These are phyloP conservation scores for Physocladia obscura DNA, from an alignment of 192 early-diverging fungal species.

Conservation along the genomic window DNA sequence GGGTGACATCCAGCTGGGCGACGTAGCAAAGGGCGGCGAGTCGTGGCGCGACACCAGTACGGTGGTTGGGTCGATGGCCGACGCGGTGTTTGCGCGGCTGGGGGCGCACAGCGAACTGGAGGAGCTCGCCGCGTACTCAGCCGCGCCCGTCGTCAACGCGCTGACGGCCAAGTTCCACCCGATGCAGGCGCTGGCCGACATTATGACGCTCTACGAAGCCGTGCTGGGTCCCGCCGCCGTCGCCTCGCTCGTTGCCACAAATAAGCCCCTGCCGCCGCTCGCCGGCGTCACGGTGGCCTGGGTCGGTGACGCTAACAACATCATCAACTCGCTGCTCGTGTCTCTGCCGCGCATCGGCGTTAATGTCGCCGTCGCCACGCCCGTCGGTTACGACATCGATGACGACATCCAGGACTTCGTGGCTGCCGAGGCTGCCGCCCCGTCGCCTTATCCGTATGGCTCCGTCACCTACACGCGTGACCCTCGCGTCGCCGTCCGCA, in stretches of 20 bases:
- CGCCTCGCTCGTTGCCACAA: constrained; percentile 19
- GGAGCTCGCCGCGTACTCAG: constrained; percentile 81
- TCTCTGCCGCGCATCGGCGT: constrained; percentile 88
- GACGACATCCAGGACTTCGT: constrained; percentile 71
- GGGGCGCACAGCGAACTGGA: constrained; percentile 86
- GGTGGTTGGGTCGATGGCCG: constrained; percentile 95
- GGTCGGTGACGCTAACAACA: constrained; percentile 99
- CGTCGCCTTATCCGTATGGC: constrained; percentile 29
- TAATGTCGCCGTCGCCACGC: constrained; percentile 79
- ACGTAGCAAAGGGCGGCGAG: constrained; percentile 70
- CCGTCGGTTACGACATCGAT: constrained; percentile 76
- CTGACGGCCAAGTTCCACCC: constrained; percentile 94
- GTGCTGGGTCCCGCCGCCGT: constrained; percentile 28
- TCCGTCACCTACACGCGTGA: constrained; percentile 57
- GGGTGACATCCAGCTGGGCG: constrained; percentile 92
- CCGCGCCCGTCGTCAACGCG: constrained; percentile 94
- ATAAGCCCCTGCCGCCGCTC: constrained; percentile 49
- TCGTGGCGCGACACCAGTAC: constrained; percentile 83
- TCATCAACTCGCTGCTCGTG: constrained; percentile 85
- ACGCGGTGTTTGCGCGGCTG: constrained; percentile 92
- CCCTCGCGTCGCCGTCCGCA: constrained; percentile 74
- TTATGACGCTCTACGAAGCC: constrained; percentile 91
- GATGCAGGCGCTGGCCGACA: constrained; percentile 93
- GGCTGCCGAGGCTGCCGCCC: constrained; percentile 58
- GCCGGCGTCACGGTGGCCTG: constrained; percentile 81